A percentile compares a stretch with the other conserved stretches of the same genome.
Conservation (phyloP, 495 filamentous ascomycete genomes). For the Hypoxylon perforatum region DNA sequence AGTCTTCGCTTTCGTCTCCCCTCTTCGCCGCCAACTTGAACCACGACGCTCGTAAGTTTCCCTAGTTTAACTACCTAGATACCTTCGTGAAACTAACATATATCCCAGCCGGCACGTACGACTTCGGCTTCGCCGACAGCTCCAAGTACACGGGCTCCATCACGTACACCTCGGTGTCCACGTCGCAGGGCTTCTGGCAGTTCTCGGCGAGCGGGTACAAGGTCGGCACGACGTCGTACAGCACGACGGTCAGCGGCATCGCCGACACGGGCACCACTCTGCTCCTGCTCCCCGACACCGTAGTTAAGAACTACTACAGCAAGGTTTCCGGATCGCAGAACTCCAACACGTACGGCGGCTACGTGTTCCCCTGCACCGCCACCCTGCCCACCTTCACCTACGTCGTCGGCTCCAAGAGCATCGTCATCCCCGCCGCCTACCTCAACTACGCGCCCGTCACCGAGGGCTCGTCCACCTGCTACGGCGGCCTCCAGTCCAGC, state of each 20-base stretch:
- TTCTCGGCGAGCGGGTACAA: slow-evolving; percentile 73
- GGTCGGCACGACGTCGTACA: slow-evolving; percentile 59
- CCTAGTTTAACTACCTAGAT: background rate
- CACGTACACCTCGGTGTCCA: slow-evolving; percentile 69
- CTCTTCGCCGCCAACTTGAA: slow-evolving; percentile 77
- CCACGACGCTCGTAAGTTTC: slow-evolving; percentile 57
- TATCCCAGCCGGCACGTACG: slow-evolving; percentile 68
- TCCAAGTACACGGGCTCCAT: slow-evolving; percentile 72
- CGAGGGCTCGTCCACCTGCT: slow-evolving; percentile 57
- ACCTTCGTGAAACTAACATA: background rate
- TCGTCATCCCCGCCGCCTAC: slow-evolving; percentile 65
- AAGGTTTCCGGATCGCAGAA: slow-evolving; percentile 64
- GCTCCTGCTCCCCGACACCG: slow-evolving; percentile 65
- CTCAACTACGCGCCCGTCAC: slow-evolving; percentile 63
- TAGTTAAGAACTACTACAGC: slow-evolving; percentile 73
- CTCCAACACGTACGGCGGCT: slow-evolving; percentile 65
- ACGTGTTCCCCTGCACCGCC: slow-evolving; percentile 72
- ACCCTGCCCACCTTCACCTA: slow-evolving; percentile 71
- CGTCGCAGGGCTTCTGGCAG: slow-evolving; percentile 73
- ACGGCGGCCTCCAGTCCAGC: slow-evolving; percentile 72
- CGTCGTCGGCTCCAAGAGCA: slow-evolving; percentile 59
- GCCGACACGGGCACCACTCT: slow-evolving; percentile 81
- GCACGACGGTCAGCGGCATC: slow-evolving; percentile 60
- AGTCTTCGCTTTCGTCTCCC: slow-evolving; percentile 63
- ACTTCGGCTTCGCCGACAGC: slow-evolving; percentile 78